Base-by-base conservation (phyloP, 1,284 basidiomycete species). In the Tilletia caries region DNA sequence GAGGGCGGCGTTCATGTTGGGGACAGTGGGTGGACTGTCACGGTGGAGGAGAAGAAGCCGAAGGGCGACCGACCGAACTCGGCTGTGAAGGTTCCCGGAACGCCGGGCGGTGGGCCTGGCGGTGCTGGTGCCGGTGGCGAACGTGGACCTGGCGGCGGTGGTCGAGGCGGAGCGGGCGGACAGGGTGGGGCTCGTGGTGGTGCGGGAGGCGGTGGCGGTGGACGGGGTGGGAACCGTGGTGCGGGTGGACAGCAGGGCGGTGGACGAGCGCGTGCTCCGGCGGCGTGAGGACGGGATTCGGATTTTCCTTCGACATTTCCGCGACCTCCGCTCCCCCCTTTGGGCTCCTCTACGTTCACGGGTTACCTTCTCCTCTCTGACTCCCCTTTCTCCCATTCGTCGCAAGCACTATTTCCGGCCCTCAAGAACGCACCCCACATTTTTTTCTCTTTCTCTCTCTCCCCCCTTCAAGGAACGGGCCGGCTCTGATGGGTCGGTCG, bases 1-100 rank as follows among this genome's bases (percentile, higher is more conserved):
- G 92, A 95, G 79, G 93, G 92, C 68, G 92, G 92, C n/a, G 87
- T 97, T 70, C 89, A 88, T 79, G 85, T 95, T 62, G 90, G 90
- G 37, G 82, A 83, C 46, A 73, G 76, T 44, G 86, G 86, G 65
- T 85, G 88, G 65, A 86, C 88, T 70, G 89, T 97, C 71, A 87
- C 86, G 71, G 89, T 96, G 54, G 93, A 96, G 87, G 92, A 91
- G 68, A 88, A 92, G 84, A 95, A 60, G 54, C 54, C 54, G 20
- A 60, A 60, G 54, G 54, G 32, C 27, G 25, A 60, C 15, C 23
- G 54, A 20, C 54, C 54, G 5, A 50, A 13, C 3, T 60, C 54
- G 54, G 29, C 8, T 1, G 54, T 25, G 20, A 60, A 60, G 54
- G 54, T 27, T 12, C n/a, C 20, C 29, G 15, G n/a, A n/a, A n/a